phyloP scores from a whole-genome alignment of 2,329 filamentous ascomycete genomes.

The Aspergillus puulaauensis region DNA sequence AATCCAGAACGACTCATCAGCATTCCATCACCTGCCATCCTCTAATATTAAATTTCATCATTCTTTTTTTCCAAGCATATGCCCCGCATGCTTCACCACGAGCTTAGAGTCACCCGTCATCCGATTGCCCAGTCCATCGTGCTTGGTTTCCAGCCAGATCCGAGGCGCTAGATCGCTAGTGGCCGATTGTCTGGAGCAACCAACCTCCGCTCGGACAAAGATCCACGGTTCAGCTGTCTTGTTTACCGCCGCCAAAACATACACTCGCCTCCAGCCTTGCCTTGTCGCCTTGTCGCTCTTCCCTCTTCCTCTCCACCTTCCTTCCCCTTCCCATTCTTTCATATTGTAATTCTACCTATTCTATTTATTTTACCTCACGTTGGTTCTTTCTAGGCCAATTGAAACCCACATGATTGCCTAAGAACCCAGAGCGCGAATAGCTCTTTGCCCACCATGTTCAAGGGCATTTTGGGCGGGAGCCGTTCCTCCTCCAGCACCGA shows the following conservation, averaged over 20 bases:
- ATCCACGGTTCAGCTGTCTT: slow-evolving; percentile 36
- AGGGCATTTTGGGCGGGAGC: slow-evolving; percentile 39
- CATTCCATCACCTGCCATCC: not conserved
- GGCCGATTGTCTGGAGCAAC: slow-evolving; percentile 32
- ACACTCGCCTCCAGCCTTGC: slow-evolving; percentile 20
- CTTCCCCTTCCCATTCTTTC: slow-evolving; percentile 3
- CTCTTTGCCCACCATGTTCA: slow-evolving; percentile 39
- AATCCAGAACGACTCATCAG: not conserved
- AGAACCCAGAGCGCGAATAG: slow-evolving; percentile 22
- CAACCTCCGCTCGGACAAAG: slow-evolving; percentile 19
- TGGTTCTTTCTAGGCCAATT: slow-evolving; percentile 1
- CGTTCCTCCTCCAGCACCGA: slow-evolving; percentile 35
- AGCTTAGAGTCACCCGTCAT: not conserved
- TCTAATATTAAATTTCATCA: not conserved
- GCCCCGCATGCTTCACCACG: slow-evolving; percentile 7
- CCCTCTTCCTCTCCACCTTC: slow-evolving; percentile 5
- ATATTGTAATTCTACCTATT: slow-evolving; percentile 7
- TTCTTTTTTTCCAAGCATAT: not conserved
- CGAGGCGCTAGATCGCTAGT: slow-evolving; percentile 23
- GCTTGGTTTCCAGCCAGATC: slow-evolving; percentile 8
- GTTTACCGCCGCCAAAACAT: slow-evolving; percentile 25
- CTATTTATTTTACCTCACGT: slow-evolving; percentile 1
- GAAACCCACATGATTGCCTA: slow-evolving; percentile 28
- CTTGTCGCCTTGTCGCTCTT: not conserved
- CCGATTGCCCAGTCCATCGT: not conserved